Percentiles rank a stretch among this genome's conserved stretches.
phyloP scores from a whole-genome alignment of 371 early-diverging fungal species.

The Lichtheimia ornata region DNA sequence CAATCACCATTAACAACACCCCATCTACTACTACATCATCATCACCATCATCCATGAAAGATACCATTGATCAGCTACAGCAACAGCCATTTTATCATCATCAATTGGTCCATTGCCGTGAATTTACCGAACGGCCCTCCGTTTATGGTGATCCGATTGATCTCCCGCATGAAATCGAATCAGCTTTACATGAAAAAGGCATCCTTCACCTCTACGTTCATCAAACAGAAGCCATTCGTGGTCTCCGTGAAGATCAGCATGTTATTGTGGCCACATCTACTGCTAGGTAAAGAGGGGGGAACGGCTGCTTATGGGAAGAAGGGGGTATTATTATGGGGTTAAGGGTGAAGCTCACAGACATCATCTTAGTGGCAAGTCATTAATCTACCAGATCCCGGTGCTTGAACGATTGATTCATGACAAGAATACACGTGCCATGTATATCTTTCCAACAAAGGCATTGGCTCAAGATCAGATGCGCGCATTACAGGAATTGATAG shows the following conservation, averaged over 20 bases:
- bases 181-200: slow-evolving; percentile 29
- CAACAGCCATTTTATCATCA: slow-evolving; percentile 26
- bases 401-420: slow-evolving; percentile 53
- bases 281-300: slow-evolving; percentile 45
- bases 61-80: slow-evolving; percentile 25
- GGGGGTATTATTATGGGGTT: no score
- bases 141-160: slow-evolving; percentile 18
- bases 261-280: slow-evolving; percentile 75
- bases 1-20: not conserved
- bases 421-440: slow-evolving; percentile 44
- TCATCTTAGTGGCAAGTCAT: slow-evolving; percentile 71
- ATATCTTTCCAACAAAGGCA: slow-evolving; percentile 77
- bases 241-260: slow-evolving; percentile 40
- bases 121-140: slow-evolving; percentile 23
- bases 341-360: not conserved
- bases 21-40: no score
- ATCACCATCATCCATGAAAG: slow-evolving; percentile 5
- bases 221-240: slow-evolving; percentile 67
- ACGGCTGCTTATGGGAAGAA: not conserved
- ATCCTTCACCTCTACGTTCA: slow-evolving; percentile 64
- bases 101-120: slow-evolving; percentile 23
- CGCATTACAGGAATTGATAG: slow-evolving; percentile 42
- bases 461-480: slow-evolving; percentile 80
- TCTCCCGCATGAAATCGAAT: slow-evolving; percentile 13
- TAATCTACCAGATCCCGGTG: slow-evolving; percentile 75